Percentiles rank a stretch among this genome's conserved stretches.
These are phyloP conservation scores for Raddia distichophylla DNA, from an alignment of 176 grass and related monocot genomes.

Conservation along the genomic window DNA sequence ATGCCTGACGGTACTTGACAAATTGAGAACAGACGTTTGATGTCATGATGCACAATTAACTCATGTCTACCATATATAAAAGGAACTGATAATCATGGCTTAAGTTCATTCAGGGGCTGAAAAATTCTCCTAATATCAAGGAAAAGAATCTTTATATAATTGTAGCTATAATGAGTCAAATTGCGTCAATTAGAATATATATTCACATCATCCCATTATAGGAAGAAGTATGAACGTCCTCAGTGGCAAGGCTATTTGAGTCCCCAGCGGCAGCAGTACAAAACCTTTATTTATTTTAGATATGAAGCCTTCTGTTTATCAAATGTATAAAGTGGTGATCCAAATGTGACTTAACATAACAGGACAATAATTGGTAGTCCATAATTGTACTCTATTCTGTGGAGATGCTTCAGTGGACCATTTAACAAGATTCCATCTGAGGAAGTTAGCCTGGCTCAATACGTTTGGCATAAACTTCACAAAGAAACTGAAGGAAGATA, in stretches of 20 bases:
- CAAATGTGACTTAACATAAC: conserved; percentile 31
- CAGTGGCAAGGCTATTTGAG: neutral
- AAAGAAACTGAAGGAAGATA: neutral
- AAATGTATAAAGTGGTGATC: conserved; percentile 4
- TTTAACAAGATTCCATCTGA: conserved; percentile 30
- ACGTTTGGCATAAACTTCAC: neutral
- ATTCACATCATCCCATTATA: neutral
- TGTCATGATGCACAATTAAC: too few species aligned
- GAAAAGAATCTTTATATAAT: neutral
- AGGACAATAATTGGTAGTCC: conserved; percentile 35
- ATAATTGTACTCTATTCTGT: conserved; percentile 29
- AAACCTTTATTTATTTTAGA: neutral
- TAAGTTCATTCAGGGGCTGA: neutral
- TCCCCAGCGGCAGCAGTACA: conserved; percentile 19
- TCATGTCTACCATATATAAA: neutral
- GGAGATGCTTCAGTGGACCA: conserved; percentile 32
- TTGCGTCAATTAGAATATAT: neutral
- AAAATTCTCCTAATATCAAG: neutral
- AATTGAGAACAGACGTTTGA: neutral
- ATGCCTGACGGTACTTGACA: too few species aligned
- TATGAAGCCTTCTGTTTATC: neutral
- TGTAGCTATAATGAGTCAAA: neutral
- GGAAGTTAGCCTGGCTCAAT: neutral
- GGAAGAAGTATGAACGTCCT: neutral
- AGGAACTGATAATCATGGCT: neutral